Base-by-base conservation (phyloP, 768 basidiomycete genomes). In the Tylopilus sp. region DNA sequence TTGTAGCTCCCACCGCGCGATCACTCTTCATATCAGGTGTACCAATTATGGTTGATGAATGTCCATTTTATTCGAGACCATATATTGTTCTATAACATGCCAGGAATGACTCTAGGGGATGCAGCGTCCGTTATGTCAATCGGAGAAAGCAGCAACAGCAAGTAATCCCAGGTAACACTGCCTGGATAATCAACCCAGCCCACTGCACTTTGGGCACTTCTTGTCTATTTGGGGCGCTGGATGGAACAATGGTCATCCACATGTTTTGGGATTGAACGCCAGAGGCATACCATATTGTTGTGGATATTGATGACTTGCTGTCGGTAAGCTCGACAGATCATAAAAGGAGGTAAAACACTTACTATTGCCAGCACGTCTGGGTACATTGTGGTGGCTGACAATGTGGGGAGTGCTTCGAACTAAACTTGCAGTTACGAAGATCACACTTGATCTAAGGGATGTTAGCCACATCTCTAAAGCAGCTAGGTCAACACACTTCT, bases 301-400 rank as follows among this genome's bases (percentile, higher is more conserved):
- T 22, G 83, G 82, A 55, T 73, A 83, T 62, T 84, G 80, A 40
- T 70, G 81, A 57, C 82, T 85, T 49, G 33, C 30, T 38, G 18
- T 36, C 8, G 31, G 42, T 64, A 42, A 71, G 52, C 40, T 39
- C 11, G 13, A 33, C 36, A 18, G 36, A 30, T n/a, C 28, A 40
- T 28, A 20, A 44, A 33, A 1, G 26, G 9, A 6, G 44, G 25
- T 20, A 15, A 38, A 26, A 3, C 10, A 72, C 84, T 59, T 67
- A 86, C 84, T 86, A 85, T 67, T 86, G 85, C 82, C 84, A 85
- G 65, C 85, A 86, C 50, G 74, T 76, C 54, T 75, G 65, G 55
- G 68, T 73, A 61, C 85, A 86, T 40, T 66, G 57, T 31, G 81
- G 80, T 4, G 78, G 75, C 42, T 59, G 49, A 63, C 85, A 86